A percentile compares a stretch with the other conserved stretches of the same genome.
Evolutionary conservation across 2,329 filamentous ascomycete species (phyloP).

Genomic region (Akanthomyces dipterigenus): DNA sequence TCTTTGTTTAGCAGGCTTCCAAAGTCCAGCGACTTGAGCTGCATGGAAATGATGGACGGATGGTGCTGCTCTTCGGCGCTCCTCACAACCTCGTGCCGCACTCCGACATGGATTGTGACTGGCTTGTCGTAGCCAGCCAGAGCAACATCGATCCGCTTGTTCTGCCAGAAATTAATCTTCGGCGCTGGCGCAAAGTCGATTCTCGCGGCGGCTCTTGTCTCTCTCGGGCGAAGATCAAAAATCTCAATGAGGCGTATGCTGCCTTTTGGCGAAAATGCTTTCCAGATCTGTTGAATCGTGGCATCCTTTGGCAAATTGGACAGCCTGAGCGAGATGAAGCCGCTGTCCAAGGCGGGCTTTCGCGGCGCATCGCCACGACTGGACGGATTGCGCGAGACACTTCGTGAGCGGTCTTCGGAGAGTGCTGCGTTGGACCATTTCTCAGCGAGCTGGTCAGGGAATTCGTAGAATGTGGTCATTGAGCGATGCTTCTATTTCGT

Average conservation of each 20-base stretch:
- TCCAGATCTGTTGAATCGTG: conserved; percentile 40
- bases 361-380: background rate
- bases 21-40: conserved; percentile 48
- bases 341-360: background rate
- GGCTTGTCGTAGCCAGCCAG: background rate
- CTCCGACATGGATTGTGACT: background rate
- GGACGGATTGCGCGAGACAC: background rate
- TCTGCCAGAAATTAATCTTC: conserved; percentile 41
- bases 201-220: conserved; percentile 24
- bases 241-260: conserved; percentile 51
- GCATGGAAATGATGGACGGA: conserved; percentile 32
- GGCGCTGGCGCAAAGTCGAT: conserved; percentile 56
- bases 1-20: conserved; percentile 49
- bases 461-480: background rate
- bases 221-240: conserved; percentile 29
- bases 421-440: background rate
- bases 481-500: background rate
- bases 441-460: background rate
- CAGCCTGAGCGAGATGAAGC: conserved; percentile 20
- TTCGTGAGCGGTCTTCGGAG: background rate
- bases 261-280: conserved; percentile 46
- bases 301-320: conserved; percentile 28
- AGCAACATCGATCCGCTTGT: background rate
- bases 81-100: background rate
- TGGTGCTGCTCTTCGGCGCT: conserved; percentile 14